Conservation (phyloP, 768 basidiomycete species). For the Leccinum longicurvipes region DNA sequence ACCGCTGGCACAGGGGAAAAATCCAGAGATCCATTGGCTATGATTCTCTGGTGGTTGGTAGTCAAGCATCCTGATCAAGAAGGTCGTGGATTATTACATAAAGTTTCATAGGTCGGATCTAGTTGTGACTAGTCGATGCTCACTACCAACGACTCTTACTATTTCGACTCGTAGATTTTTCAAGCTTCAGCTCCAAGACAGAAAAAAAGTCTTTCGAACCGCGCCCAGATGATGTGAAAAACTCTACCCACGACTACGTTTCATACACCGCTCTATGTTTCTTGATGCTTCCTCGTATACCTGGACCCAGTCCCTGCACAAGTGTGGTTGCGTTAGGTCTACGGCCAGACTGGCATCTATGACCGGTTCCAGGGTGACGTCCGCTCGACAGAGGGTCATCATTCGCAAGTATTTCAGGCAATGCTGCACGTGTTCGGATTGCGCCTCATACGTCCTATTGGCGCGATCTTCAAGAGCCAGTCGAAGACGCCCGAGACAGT, state of each 20-base stretch:
- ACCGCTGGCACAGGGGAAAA: no score
- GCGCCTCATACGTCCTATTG: conserved; percentile 16
- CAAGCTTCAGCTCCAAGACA: no score
- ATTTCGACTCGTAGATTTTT: no score
- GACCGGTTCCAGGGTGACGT: conserved; percentile 47
- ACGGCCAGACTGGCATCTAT: conserved; percentile 14
- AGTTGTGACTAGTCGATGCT: no score
- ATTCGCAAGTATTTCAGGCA: conserved; percentile 50
- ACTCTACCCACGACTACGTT: background rate
- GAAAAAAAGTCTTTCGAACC: background rate
- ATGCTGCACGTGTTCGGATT: conserved; percentile 33
- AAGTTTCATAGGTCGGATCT: no score
- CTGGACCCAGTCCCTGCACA: conserved; percentile 27
- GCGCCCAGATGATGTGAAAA: background rate
- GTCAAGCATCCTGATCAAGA: no score
- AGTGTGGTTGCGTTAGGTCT: conserved; percentile 21
- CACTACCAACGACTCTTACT: no score
- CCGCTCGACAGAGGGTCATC: conserved; percentile 43
- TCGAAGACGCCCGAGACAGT: conserved; percentile 34
- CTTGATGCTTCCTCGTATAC: conserved; percentile 23
- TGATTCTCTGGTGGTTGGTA: no score
- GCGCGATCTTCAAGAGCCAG: conserved; percentile 16
- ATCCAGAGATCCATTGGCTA: no score
- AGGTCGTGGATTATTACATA: no score
- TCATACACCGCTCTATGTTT: conserved; percentile 10